These are phyloP conservation scores for Corchorus olitorius DNA, from an alignment of 345 rosid genomes.

Conservation along the genomic window DNA sequence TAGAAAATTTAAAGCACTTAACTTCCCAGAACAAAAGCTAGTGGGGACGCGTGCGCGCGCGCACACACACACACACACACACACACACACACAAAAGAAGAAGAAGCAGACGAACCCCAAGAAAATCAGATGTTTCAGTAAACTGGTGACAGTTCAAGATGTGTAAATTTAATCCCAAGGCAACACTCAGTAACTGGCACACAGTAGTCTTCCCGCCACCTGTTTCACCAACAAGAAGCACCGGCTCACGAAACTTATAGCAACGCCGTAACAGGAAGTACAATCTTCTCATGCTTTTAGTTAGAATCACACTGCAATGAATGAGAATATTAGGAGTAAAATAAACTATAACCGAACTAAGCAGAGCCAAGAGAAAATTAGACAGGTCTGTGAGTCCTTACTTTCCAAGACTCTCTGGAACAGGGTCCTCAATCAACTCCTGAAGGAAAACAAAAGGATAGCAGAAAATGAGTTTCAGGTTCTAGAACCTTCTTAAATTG, in stretches of 20 bases:
- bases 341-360: constrained; percentile 7
- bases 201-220: constrained; percentile 98
- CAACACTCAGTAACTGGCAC: constrained; percentile 71
- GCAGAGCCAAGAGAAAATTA: constrained; percentile 24
- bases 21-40: constrained; percentile 11
- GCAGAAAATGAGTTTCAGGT: background rate
- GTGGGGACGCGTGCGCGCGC: too few relatives aligned
- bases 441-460: constrained; percentile 22
- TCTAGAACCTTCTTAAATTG: background rate
- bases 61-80: too few relatives aligned
- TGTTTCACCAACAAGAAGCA: constrained; percentile 98
- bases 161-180: constrained; percentile 58
- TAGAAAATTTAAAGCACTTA: constrained; percentile 17
- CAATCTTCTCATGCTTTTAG: constrained; percentile 84
- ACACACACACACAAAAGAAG: too few relatives aligned
- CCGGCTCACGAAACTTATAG: constrained; percentile 83
- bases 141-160: constrained; percentile 96
- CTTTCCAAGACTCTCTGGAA: constrained; percentile 37
- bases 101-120: constrained; percentile 67
- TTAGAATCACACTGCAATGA: constrained; percentile 63
- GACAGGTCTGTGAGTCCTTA: constrained; percentile 31
- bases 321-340: constrained; percentile 15
- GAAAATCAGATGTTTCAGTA: constrained; percentile 91
- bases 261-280: constrained; percentile 76
- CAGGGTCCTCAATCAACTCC: constrained; percentile 50